Evolutionary conservation across 148 eudicot species (phyloP).

Genomic region (Cornus controversa): DNA sequence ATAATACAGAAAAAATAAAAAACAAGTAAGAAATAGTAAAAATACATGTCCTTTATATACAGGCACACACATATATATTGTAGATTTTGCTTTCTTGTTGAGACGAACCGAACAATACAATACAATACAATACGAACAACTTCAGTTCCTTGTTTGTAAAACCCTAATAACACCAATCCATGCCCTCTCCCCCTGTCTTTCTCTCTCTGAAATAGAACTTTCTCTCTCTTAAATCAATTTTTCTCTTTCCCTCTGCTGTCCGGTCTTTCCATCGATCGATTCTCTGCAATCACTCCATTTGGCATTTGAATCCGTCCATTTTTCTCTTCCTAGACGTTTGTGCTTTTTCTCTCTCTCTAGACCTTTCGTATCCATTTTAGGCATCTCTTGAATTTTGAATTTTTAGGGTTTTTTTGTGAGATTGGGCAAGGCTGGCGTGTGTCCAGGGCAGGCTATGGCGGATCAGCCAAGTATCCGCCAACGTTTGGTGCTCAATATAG

Average conservation of each 20-base stretch:
- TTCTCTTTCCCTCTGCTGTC: background rate
- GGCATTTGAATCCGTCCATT: conserved; percentile 7
- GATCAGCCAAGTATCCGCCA: conserved; percentile 72
- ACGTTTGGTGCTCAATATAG: conserved; percentile 14
- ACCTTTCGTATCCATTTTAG: background rate
- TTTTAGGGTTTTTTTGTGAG: background rate
- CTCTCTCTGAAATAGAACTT: conserved; percentile 20
- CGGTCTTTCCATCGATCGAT: no score
- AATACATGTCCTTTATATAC: no score
- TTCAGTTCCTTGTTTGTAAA: conserved; percentile 34
- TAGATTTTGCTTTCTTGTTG: background rate
- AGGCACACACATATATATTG: no score
- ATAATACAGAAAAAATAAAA: no score
- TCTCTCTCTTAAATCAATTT: conserved; percentile 2
- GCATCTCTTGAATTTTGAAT: background rate
- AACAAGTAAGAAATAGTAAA: no score
- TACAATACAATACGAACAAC: background rate
- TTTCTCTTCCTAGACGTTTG: background rate
- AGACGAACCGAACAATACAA: background rate
- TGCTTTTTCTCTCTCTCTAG: background rate
- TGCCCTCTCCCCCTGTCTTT: conserved; percentile 10
- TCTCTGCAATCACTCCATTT: background rate
- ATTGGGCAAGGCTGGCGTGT: conserved; percentile 62
- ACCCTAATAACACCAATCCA: conserved; percentile 60
- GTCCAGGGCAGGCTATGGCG: conserved; percentile 64